Evolutionary conservation across 345 rosid genomes (phyloP).

Genomic region (Diplotaxis tenuifolia): DNA sequence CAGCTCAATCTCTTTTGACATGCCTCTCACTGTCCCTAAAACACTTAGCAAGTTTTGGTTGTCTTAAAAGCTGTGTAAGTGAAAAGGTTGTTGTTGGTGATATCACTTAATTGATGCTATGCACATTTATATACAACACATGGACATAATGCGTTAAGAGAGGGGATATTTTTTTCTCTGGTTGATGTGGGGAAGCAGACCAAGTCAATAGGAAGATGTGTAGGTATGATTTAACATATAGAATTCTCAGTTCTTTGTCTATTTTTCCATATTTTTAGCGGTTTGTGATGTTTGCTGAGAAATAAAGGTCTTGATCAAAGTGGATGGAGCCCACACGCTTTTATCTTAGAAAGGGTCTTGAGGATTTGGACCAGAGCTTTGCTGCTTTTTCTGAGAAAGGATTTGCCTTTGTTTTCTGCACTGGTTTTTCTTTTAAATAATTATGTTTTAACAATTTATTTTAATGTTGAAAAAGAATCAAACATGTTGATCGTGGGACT

Average conservation of each 20-base stretch:
- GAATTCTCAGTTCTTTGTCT: constrained; percentile 16
- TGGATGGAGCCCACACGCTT: constrained; percentile 41
- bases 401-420: neutral
- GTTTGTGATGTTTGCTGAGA: constrained; percentile 23
- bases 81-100: constrained; percentile 30
- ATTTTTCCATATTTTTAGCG: constrained; percentile 6
- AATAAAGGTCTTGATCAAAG: constrained; percentile 28
- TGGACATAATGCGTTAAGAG: constrained; percentile 1
- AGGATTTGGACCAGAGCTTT: constrained; percentile 19
- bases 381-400: neutral
- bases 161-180: neutral
- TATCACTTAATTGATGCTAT: constrained; percentile 17
- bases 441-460: neutral
- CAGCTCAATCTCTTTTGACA: constrained; percentile 48
- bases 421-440: neutral
- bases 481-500: constrained; percentile 16
- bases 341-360: constrained; percentile 18
- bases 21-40: constrained; percentile 22
- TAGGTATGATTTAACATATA: constrained; percentile 18
- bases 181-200: constrained; percentile 23
- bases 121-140: constrained; percentile 24
- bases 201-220: constrained; percentile 32
- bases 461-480: constrained; percentile 15
- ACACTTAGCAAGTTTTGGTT: constrained; percentile 25
- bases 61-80: constrained; percentile 14